These are phyloP conservation scores for Fusarium torulosum DNA, from an alignment of 2,329 filamentous ascomycete species.

Conservation along the genomic window DNA sequence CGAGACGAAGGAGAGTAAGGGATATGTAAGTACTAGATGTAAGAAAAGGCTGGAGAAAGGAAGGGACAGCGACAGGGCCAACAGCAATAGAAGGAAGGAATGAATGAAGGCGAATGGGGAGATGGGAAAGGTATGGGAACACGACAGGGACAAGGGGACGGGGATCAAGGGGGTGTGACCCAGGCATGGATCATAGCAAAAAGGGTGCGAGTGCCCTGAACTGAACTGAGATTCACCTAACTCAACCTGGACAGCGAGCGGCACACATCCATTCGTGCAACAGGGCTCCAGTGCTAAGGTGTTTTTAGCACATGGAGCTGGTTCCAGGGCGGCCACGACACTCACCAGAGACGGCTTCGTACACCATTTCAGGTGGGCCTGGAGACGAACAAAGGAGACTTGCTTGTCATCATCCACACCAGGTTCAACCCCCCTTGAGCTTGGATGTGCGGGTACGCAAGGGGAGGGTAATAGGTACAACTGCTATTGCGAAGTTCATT, in stretches of 20 bases:
- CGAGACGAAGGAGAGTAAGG: slow-evolving; percentile 43
- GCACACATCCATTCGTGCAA: slow-evolving; percentile 28
- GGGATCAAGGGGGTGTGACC: slow-evolving; percentile 40
- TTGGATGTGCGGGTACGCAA: slow-evolving; percentile 32
- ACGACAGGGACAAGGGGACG: slow-evolving; percentile 51
- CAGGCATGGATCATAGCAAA: slow-evolving; percentile 26
- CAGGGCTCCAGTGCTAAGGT: neutral
- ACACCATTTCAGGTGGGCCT: slow-evolving; percentile 36
- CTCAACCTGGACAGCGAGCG: slow-evolving; percentile 37
- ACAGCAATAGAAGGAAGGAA: slow-evolving; percentile 45
- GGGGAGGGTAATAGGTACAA: slow-evolving; percentile 28
- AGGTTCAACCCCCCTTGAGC: slow-evolving; percentile 13
- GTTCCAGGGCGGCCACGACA: slow-evolving; percentile 14
- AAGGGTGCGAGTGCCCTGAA: slow-evolving; percentile 24
- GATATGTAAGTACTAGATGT: slow-evolving; percentile 43
- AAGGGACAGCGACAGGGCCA: slow-evolving; percentile 50
- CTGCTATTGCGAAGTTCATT: neutral
- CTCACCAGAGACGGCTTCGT: slow-evolving; percentile 27
- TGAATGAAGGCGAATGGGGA: slow-evolving; percentile 51
- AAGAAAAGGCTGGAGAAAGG: slow-evolving; percentile 48
- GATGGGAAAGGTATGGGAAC: slow-evolving; percentile 51
- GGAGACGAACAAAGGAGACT: slow-evolving; percentile 36
- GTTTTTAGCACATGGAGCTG: slow-evolving; percentile 25
- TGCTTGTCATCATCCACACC: slow-evolving; percentile 25
- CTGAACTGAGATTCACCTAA: slow-evolving; percentile 36